Conservation (phyloP, 2,329 filamentous ascomycete genomes). For the Aspergillus sp. region DNA sequence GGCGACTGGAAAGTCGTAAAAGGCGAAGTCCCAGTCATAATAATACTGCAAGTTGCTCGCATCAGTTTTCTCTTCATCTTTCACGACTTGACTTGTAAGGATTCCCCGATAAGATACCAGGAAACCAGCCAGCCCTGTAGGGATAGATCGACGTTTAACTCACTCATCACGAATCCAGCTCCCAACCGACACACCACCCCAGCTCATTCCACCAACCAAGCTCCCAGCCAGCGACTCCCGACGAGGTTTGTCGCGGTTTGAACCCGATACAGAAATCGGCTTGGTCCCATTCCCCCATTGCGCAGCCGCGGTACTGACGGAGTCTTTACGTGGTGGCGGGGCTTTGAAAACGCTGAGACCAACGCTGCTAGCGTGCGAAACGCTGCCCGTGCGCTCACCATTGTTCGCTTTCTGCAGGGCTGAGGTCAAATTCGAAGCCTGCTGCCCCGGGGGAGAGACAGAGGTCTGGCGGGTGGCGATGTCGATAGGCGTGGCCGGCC, state of each 20-base stretch:
- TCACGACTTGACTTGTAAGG: background rate
- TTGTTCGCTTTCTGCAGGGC: slow-evolving; percentile 47
- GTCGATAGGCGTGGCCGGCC: slow-evolving; percentile 50
- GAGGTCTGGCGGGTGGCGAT: slow-evolving; percentile 51
- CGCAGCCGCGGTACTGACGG: slow-evolving; percentile 42
- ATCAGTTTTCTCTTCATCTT: slow-evolving; percentile 12
- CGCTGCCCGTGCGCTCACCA: slow-evolving; percentile 34
- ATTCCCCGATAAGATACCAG: slow-evolving; percentile 1
- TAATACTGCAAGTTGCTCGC: slow-evolving; percentile 54
- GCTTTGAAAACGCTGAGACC: slow-evolving; percentile 32
- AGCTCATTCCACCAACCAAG: slow-evolving; percentile 76
- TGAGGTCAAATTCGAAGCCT: slow-evolving; percentile 56
- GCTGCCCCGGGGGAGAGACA: slow-evolving; percentile 50
- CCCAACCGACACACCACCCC: slow-evolving; percentile 90
- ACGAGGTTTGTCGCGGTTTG: slow-evolving; percentile 43
- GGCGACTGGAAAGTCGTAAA: slow-evolving; percentile 75
- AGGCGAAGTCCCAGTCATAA: slow-evolving; percentile 95
- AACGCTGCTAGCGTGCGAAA: slow-evolving; percentile 37
- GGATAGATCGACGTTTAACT: slow-evolving; percentile 39
- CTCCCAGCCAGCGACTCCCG: slow-evolving; percentile 55
- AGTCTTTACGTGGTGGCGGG: slow-evolving; percentile 45
- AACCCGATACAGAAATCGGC: slow-evolving; percentile 51
- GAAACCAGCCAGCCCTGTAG: slow-evolving; percentile 13
- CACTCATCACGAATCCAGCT: slow-evolving; percentile 98
- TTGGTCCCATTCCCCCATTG: slow-evolving; percentile 52